phyloP scores from a whole-genome alignment of 331 rosid species.

The Rosa hybrid region DNA sequence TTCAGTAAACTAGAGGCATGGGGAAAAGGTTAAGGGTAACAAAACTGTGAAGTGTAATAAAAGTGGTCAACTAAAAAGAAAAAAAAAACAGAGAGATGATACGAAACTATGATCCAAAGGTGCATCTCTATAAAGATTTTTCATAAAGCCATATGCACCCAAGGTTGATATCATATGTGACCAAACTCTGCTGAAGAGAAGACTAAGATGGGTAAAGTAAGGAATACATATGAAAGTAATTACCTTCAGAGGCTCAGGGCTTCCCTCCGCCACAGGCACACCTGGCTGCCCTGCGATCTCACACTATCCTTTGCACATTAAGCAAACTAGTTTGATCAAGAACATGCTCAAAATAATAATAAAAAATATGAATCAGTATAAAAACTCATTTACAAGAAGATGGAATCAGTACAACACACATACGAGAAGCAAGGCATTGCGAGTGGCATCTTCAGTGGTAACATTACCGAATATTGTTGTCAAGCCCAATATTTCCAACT shows the following conservation, averaged over 20 bases:
- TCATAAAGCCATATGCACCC: not conserved
- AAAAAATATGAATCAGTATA: not conserved
- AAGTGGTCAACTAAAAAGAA: not conserved
- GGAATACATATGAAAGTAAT: slow-evolving; percentile 19
- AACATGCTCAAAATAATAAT: slow-evolving; percentile 26
- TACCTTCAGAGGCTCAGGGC: slow-evolving; percentile 81
- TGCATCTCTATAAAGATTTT: not conserved
- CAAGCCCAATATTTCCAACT: slow-evolving; percentile 75
- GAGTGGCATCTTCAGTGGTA: slow-evolving; percentile 62
- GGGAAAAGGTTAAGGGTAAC: not conserved
- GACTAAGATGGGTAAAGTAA: slow-evolving; percentile 8
- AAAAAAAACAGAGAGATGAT: not conserved
- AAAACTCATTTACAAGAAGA: slow-evolving; percentile 5
- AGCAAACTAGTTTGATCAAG: slow-evolving; percentile 53
- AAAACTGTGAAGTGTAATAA: not conserved
- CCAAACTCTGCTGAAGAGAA: not conserved
- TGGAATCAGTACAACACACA: slow-evolving; percentile 27
- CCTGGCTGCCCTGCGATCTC: slow-evolving; percentile 79
- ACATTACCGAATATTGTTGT: slow-evolving; percentile 87
- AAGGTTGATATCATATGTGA: slow-evolving; percentile 19
- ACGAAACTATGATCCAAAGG: not conserved
- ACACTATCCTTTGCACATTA: slow-evolving; percentile 91
- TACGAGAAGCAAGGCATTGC: slow-evolving; percentile 91
- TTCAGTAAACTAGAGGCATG: not conserved
- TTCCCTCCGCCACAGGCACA: slow-evolving; percentile 90